Conservation (phyloP, 495 filamentous ascomycete species). For the Ascodesmis nigricans region DNA sequence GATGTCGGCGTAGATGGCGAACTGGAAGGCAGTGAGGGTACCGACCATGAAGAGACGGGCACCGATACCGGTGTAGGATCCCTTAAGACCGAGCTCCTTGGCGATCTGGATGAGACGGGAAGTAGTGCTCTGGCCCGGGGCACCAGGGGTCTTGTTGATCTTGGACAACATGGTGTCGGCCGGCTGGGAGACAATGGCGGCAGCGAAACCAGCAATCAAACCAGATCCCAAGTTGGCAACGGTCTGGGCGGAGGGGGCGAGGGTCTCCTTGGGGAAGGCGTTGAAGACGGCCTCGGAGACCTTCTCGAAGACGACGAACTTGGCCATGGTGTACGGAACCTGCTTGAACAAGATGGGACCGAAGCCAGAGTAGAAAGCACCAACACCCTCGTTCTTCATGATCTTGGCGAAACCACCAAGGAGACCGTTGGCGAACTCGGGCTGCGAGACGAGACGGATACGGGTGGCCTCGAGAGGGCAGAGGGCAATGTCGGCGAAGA, state of each 20-base stretch:
- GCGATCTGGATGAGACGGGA: slow-evolving; percentile 86
- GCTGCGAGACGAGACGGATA: slow-evolving; percentile 85
- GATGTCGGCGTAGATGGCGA: slow-evolving; percentile 82
- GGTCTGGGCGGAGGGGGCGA: slow-evolving; percentile 58
- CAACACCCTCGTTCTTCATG: slow-evolving; percentile 58
- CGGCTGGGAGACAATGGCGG: slow-evolving; percentile 87
- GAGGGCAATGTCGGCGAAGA: slow-evolving; percentile 85
- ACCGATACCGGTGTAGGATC: slow-evolving; percentile 78
- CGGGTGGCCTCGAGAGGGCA: slow-evolving; percentile 86
- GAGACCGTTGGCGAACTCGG: slow-evolving; percentile 64
- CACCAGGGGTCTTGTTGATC: slow-evolving; percentile 99
- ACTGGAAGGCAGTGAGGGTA: slow-evolving; percentile 74
- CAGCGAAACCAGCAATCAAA: slow-evolving; percentile 93
- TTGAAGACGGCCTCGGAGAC: slow-evolving; percentile 59
- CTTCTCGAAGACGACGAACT: slow-evolving; percentile 99
- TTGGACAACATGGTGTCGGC: slow-evolving; percentile 98
- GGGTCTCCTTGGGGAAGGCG: slow-evolving; percentile 49
- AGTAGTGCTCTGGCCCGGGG: slow-evolving; percentile 83
- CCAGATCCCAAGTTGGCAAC: slow-evolving; percentile 82
- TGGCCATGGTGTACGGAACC: slow-evolving; percentile 99
- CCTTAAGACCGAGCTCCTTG: slow-evolving; percentile 76
- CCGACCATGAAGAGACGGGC: slow-evolving; percentile 79
- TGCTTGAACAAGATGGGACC: slow-evolving; percentile 90
- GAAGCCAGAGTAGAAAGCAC: slow-evolving; percentile 87
- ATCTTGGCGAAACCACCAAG: slow-evolving; percentile 71